phyloP scores from a whole-genome alignment of 768 basidiomycete genomes.

The Lentinus brumalis region DNA sequence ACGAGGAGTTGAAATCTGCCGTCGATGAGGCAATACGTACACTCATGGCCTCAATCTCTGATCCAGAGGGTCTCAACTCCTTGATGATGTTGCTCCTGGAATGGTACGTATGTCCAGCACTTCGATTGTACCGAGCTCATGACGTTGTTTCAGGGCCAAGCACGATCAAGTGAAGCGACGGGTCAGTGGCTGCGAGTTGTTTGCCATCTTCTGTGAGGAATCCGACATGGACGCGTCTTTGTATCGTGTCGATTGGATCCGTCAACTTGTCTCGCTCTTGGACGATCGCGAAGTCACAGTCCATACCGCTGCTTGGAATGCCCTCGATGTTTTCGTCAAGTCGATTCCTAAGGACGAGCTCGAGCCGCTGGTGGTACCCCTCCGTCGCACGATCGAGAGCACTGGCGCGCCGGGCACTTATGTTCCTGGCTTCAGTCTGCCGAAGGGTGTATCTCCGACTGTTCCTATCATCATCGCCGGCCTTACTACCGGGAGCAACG shows the following conservation, averaged over 20 bases:
- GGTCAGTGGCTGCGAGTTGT: conserved; percentile 76
- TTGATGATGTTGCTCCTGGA: conserved; percentile 87
- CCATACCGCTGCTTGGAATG: conserved; percentile 79
- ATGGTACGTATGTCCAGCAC: conserved; percentile 55
- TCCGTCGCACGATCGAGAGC: conserved; percentile 85
- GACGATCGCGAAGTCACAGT: conserved; percentile 78
- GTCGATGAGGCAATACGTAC: conserved; percentile 76
- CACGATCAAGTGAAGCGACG: conserved; percentile 69
- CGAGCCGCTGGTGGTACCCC: conserved; percentile 86
- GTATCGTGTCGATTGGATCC: conserved; percentile 93
- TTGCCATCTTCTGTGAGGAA: conserved; percentile 81
- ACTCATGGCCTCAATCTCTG: conserved; percentile 75
- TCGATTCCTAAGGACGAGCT: conserved; percentile 90
- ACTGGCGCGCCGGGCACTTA: conserved; percentile 73
- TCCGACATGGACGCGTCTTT: conserved; percentile 79
- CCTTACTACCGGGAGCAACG: conserved; percentile 91
- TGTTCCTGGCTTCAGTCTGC: conserved; percentile 85
- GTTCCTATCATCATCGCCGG: conserved; percentile 91
- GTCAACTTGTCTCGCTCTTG: conserved; percentile 80
- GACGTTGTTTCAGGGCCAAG: conserved; percentile 63
- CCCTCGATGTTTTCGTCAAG: conserved; percentile 88
- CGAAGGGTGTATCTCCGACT: conserved; percentile 80
- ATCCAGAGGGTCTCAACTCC: conserved; percentile 86
- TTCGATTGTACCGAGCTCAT: background rate
- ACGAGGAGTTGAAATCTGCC: conserved; percentile 70